Base-by-base conservation (phyloP, 768 basidiomycete genomes). In the Rhodotorula toruloides region DNA sequence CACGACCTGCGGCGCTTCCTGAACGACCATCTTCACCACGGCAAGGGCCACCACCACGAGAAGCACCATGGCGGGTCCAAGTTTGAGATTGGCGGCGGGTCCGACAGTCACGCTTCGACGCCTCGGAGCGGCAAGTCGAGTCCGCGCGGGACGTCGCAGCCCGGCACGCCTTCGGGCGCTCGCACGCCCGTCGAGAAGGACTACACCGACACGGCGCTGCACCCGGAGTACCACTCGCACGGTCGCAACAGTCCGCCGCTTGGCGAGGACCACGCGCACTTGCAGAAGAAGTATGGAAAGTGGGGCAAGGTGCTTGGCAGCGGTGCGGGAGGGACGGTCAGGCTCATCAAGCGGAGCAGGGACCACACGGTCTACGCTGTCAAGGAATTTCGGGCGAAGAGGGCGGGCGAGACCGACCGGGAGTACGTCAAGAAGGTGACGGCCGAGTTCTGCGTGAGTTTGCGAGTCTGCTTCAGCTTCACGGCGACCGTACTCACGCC, bases 391-490 rank as follows among this genome's bases (percentile, higher is more conserved):
- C 83, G 94, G 54, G 89, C 92, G 49, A 89, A 90, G 72, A 85
- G 92, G 64, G 74, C 82, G 7, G 91, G 91, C 39, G 96, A 99
- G 81, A 83, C 83, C 34, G 90, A 92, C 79, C 89, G 90, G 79
- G 96, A 99, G 81, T 99, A 98, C 77, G 91, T 97, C 85, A 94
- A 97, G 81, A 98, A 99, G 80, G 93, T 98, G 63, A 96, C 93
- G 2, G 94, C 94, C 34, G 96, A 99, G 78, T 99, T 99, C 76
- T 99, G 94, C 74, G 93, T 98, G 25, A 92, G 96, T 64, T 77
- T 76, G 13, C 58, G 27, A 14, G 29, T 19, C 22, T 42, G 14
- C 4, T 8, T 46, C 22, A 31, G 6, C 34, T 13, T 31, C 27
- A 19, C 29, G 9, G 10, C 29, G 48, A 16, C 3, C 16, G n/a